Base-by-base conservation (phyloP, 495 filamentous ascomycete species). In the Daldinia concentrica region DNA sequence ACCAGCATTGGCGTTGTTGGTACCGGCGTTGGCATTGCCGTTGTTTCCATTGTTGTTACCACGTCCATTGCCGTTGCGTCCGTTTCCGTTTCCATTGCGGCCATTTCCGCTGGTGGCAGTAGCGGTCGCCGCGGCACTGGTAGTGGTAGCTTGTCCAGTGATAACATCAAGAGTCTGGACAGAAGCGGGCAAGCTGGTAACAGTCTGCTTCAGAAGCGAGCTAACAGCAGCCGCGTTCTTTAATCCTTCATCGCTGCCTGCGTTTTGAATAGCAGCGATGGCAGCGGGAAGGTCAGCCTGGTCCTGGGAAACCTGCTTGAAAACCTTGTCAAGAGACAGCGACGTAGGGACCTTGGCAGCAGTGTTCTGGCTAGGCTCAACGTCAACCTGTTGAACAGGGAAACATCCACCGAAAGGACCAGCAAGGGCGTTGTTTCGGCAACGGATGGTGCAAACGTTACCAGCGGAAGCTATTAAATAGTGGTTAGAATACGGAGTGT, bases 371-470 rank as follows among this genome's bases (percentile, higher is more conserved):
- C 61, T 77, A 6, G 80, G 64, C 9, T 72, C 61, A 0, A 71
- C 68, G 58, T 83, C 82, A 15, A 66, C 67, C 37, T 85, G 83
- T 58, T 85, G 81, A 0, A 85, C 82, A 27, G 83, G 77, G 52
- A 85, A 82, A 61, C 82, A 83, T 8, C 80, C 77, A 52, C 87
- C 86, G 70, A 89, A 89, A 1, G 87, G 86, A 0, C 86, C 86
- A 0, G 87, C 86, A 11, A 82, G 77, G 9, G 86, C 86, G 30
- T 79, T 81, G 73, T 90, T 90, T 22, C 83, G 75, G 73, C 87
- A 84, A 3, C 86, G 77, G 6, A 88, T 82, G 27, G 87, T 86
- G 80, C 87, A 89, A 60, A 89, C 83, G 51, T 87, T 84, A 3
- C 78, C 79, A 0, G 79, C 78, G 6, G 81, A 84, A 7, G 75